These are phyloP conservation scores for Candida sanyiensis DNA, from an alignment of 805 yeast species.

Conservation along the genomic window DNA sequence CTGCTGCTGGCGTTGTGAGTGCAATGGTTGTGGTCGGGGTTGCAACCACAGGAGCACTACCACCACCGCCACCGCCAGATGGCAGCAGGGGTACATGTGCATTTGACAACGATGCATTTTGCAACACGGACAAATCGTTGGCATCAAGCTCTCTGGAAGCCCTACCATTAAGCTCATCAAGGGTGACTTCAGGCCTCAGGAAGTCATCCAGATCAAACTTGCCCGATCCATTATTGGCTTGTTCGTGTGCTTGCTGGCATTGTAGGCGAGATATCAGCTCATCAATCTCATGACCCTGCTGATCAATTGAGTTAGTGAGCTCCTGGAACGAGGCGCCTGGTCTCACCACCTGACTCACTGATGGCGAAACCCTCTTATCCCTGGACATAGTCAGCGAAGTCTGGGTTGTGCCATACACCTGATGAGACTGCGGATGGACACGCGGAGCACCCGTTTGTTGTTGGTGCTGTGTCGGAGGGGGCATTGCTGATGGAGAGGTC, in stretches of 20 bases:
- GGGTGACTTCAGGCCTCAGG: slow-evolving; percentile 11
- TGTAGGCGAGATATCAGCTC: slow-evolving; percentile 21
- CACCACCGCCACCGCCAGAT: too few species aligned
- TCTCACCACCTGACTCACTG: not conserved
- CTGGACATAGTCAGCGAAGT: too few species aligned
- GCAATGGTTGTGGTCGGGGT: too few species aligned
- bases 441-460: not conserved
- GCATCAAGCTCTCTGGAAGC: not conserved
- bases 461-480: slow-evolving; percentile 8
- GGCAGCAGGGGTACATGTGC: too few species aligned
- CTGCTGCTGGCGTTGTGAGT: too few species aligned
- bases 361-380: too few species aligned
- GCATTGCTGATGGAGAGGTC: slow-evolving; percentile 6
- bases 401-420: too few species aligned
- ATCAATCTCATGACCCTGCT: slow-evolving; percentile 24
- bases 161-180: not conserved
- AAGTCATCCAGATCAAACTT: slow-evolving; percentile 24
- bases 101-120: not conserved
- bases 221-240: not conserved
- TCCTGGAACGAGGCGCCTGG: slow-evolving; percentile 9
- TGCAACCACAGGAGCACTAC: too few species aligned
- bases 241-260: slow-evolving; percentile 6
- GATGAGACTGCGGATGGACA: too few species aligned
- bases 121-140: not conserved
- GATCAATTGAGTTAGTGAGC: slow-evolving; percentile 21